A percentile compares a stretch with the other conserved stretches of the same genome.
Conservation (phyloP, 495 filamentous ascomycete genomes). For the Cudoniella acicularis region DNA sequence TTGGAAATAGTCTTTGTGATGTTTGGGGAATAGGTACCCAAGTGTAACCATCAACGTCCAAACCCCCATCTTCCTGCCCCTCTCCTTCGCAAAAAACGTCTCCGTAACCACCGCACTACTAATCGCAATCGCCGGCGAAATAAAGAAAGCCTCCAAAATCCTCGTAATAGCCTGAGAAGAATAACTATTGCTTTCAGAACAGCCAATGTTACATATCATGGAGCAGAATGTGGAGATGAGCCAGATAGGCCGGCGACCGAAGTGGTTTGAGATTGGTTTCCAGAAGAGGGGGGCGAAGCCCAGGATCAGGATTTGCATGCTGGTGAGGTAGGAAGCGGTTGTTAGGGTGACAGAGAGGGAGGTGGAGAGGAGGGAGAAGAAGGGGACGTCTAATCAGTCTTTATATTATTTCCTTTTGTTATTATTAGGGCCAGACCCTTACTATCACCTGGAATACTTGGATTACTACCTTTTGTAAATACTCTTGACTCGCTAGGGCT, state of each 20-base stretch:
- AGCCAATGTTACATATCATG: constrained; percentile 47
- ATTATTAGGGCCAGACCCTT: too few relatives aligned
- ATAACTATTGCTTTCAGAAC: constrained; percentile 44
- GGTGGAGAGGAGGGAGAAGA: too few relatives aligned
- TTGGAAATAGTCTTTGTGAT: constrained; percentile 29
- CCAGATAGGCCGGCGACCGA: constrained; percentile 49
- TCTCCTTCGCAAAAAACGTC: constrained; percentile 45
- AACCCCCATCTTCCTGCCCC: constrained; percentile 48
- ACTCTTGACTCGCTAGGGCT: too few relatives aligned
- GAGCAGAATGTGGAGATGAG: constrained; percentile 43
- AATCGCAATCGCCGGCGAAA: constrained; percentile 47
- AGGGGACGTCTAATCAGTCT: too few relatives aligned
- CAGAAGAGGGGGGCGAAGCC: constrained; percentile 50
- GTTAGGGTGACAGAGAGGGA: constrained; percentile 39
- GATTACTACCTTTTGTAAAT: too few relatives aligned
- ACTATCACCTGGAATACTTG: too few relatives aligned
- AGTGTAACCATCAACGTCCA: constrained; percentile 52
- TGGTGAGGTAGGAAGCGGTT: constrained; percentile 45
- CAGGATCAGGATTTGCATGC: constrained; percentile 46
- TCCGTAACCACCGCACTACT: constrained; percentile 52
- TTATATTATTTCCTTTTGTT: too few relatives aligned
- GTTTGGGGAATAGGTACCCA: constrained; percentile 35
- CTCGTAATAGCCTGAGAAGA: constrained; percentile 40
- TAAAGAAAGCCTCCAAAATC: constrained; percentile 48
- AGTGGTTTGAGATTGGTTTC: constrained; percentile 49